phyloP scores from a whole-genome alignment of 805 yeast species.

The Candida bentonensis region DNA sequence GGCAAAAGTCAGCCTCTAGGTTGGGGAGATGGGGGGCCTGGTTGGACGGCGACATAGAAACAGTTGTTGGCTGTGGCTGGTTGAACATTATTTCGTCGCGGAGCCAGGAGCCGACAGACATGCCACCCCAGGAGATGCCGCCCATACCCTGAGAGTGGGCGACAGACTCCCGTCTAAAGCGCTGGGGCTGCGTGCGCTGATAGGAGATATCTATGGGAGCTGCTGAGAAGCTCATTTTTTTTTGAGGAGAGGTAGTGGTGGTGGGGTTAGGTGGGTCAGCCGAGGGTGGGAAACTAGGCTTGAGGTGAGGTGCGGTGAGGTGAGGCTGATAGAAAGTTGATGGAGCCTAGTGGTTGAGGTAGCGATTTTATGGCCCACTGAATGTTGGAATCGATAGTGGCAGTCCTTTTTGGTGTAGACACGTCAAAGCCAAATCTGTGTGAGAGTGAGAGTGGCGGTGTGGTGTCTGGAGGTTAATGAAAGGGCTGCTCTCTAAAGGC shows the following conservation, averaged over 20 bases:
- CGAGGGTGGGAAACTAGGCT: background rate
- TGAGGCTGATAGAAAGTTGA: too few relatives aligned
- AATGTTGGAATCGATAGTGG: too few relatives aligned
- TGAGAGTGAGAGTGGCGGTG: background rate
- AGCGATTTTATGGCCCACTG: too few relatives aligned
- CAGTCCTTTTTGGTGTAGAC: too few relatives aligned
- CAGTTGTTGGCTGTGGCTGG: constrained; percentile 16
- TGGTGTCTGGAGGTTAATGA: background rate
- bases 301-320: too few relatives aligned
- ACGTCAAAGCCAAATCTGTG: too few relatives aligned
- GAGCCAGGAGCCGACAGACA: constrained; percentile 90
- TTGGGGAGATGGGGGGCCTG: constrained; percentile 75
- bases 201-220: constrained; percentile 29
- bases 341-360: too few relatives aligned
- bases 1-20: constrained; percentile 89
- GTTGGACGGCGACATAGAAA: constrained; percentile 53
- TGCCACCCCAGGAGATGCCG: constrained; percentile 94
- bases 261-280: background rate
- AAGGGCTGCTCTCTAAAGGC: background rate
- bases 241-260: background rate
- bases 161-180: constrained; percentile 73
- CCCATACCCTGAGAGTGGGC: constrained; percentile 98
- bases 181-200: constrained; percentile 21
- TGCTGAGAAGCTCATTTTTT: constrained; percentile 15
- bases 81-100: constrained; percentile 53